These are phyloP conservation scores for Deuterostichococcus epilithicus DNA, from an alignment of 139 green algal species.

Conservation along the genomic window DNA sequence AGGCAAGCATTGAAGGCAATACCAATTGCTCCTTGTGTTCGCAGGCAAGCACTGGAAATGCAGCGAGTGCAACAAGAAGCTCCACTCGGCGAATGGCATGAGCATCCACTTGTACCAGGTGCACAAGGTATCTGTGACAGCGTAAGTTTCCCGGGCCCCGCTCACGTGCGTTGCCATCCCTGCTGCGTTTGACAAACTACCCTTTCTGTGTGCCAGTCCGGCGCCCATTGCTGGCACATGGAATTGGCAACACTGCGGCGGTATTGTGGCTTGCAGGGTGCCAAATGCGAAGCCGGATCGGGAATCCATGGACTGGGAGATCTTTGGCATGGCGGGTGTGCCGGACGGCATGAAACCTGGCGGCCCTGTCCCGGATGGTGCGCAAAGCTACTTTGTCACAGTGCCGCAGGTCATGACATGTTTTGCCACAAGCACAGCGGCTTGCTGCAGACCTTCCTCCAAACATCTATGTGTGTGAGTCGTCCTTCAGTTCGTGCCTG, in stretches of 20 bases:
- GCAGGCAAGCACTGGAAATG: slow-evolving; percentile 81
- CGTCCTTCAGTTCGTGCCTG: too few species aligned
- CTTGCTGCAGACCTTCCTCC: too few species aligned
- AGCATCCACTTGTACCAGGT: slow-evolving; percentile 83
- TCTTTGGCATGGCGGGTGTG: slow-evolving; percentile 90
- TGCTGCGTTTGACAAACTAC: too few species aligned
- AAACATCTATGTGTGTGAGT: too few species aligned
- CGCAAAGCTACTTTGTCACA: too few species aligned
- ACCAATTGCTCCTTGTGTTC: not conserved
- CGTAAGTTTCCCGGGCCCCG: slow-evolving; percentile 30
- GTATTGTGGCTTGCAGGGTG: slow-evolving; percentile 42
- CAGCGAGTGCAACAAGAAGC: slow-evolving; percentile 68
- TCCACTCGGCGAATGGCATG: slow-evolving; percentile 74
- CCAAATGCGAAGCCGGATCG: slow-evolving; percentile 65
- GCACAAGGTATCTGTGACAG: slow-evolving; percentile 72
- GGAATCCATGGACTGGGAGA: slow-evolving; percentile 76
- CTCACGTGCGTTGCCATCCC: too few species aligned
- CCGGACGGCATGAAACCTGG: slow-evolving; percentile 58
- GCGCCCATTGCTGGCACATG: too few species aligned
- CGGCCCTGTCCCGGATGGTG: slow-evolving; percentile 10
- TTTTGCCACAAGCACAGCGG: too few species aligned
- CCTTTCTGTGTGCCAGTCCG: too few species aligned
- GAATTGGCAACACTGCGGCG: not conserved
- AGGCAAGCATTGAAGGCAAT: too few species aligned
- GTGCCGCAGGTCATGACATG: too few species aligned